A percentile compares a stretch with the other conserved stretches of the same genome.
Evolutionary conservation across 2,329 filamentous ascomycete species (phyloP).

Genomic region (Claviceps pazoutovae): DNA sequence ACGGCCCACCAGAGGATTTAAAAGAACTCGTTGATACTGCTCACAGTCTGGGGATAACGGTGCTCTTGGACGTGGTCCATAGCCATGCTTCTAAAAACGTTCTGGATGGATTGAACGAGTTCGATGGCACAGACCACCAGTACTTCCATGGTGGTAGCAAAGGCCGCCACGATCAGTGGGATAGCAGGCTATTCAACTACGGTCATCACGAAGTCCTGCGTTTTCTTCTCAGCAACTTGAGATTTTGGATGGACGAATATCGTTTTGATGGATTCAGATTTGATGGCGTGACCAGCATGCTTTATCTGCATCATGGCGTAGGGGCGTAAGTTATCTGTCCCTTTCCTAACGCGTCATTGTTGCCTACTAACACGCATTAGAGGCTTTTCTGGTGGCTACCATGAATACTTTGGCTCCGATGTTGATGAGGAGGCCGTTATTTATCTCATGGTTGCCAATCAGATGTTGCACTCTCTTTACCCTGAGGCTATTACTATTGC

Average conservation of each 20-base stretch:
- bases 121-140: constrained; percentile 85
- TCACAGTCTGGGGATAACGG: constrained; percentile 77
- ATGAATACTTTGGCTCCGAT: constrained; percentile 84
- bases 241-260: constrained; percentile 99
- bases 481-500: constrained; percentile 82
- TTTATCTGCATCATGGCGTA: constrained; percentile 91
- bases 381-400: constrained; percentile 93
- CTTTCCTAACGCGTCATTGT: too few relatives aligned
- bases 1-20: constrained; percentile 83
- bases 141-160: constrained; percentile 86
- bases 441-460: constrained; percentile 92
- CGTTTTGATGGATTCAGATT: constrained; percentile 94
- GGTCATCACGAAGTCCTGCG: constrained; percentile 85
- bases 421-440: constrained; percentile 91
- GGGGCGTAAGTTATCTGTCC: constrained; percentile 55
- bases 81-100: constrained; percentile 98
- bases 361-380: constrained; percentile 26
- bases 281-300: constrained; percentile 96
- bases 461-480: constrained; percentile 85
- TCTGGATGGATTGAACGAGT: constrained; percentile 85
- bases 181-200: constrained; percentile 95
- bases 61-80: constrained; percentile 91
- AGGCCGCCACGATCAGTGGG: constrained; percentile 86
- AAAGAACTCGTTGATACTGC: constrained; percentile 95
- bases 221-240: constrained; percentile 89